Percentiles rank a stretch among this genome's conserved stretches.
Conservation (phyloP, 2,329 filamentous ascomycete species). For the Fusarium protoensiforme region DNA sequence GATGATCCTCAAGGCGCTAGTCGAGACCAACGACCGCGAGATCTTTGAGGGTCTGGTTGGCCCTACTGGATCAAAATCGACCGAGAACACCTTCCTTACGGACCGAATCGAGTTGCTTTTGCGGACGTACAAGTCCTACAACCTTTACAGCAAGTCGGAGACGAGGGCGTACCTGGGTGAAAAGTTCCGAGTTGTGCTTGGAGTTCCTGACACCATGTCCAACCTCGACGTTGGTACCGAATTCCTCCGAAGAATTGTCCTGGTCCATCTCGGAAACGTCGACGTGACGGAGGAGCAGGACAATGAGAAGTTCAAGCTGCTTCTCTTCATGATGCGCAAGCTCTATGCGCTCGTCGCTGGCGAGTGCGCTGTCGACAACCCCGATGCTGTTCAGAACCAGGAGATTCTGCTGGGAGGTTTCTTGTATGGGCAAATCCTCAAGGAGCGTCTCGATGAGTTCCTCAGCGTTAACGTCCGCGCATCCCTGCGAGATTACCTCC, state of each 20-base stretch:
- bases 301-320: constrained; percentile 90
- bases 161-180: constrained; percentile 88
- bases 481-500: constrained; percentile 67
- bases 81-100: constrained; percentile 91
- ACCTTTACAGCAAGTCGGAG: constrained; percentile 82
- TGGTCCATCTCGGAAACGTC: constrained; percentile 90
- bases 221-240: constrained; percentile 92
- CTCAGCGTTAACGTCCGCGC: constrained; percentile 66
- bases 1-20: constrained; percentile 95
- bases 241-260: constrained; percentile 88
- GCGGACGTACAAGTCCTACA: constrained; percentile 92
- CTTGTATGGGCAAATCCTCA: constrained; percentile 93
- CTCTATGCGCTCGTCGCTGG: constrained; percentile 93
- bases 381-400: constrained; percentile 95
- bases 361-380: constrained; percentile 93
- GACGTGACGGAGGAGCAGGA: constrained; percentile 87
- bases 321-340: constrained; percentile 96
- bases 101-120: constrained; percentile 93
- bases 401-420: constrained; percentile 94
- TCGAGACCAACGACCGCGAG: constrained; percentile 96
- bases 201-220: constrained; percentile 83
- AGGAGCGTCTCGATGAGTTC: constrained; percentile 93
- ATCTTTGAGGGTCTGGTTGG: constrained; percentile 96
- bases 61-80: constrained; percentile 77
- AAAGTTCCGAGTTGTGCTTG: constrained; percentile 90